Evolutionary conservation across 192 early-diverging fungal species (phyloP), one percentile per base, ranked within the genome.

Genomic region (Podila minutissima): DNA sequence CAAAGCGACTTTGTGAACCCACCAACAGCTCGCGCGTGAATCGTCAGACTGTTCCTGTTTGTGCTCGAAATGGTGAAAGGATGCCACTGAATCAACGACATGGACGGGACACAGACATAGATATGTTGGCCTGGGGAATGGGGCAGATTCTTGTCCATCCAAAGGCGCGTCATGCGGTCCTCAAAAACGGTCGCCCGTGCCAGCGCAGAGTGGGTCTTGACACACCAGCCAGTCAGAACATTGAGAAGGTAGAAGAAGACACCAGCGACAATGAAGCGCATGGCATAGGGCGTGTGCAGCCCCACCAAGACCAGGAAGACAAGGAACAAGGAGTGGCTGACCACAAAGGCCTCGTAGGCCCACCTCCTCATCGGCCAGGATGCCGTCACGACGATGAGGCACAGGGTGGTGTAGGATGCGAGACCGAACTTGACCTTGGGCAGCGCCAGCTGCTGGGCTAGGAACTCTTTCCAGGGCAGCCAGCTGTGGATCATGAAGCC

Each of bases 1-100:
- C 84, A 74, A 5, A 88, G 62, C 11, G 31, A 31, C 22, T 71
- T 67, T 0, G 87, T 88, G 33, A 77, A 88, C 7, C 83, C 71
- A 33, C 87, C 87, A 17, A 84, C 76, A 17, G 79, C 78, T 15
- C 72, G 64, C 12, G 82, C 85, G 64, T 86, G 84, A 1, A 86
- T 63, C 3, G 84, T 83, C 48, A 72, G 9, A 2, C 61, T 67
- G 22, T 55, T 75, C 5, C 62, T 35, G 9, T 67, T 58, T 3
- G 74, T 55, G 62, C 65, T 82, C 49, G 85, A 82, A 26, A 88
- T 85, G 4, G 87, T 88, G 53, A 88, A 88, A 13, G 87, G 87
- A 63, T 88, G 87, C 87, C 87, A 88, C 51, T 88, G 77, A 55
- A 85, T 83, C 29, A 65, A n/a, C 6, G 87, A 88, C 10, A 88